phyloP scores from a whole-genome alignment of 2,329 filamentous ascomycete species.

The Colletotrichum aenigma region DNA sequence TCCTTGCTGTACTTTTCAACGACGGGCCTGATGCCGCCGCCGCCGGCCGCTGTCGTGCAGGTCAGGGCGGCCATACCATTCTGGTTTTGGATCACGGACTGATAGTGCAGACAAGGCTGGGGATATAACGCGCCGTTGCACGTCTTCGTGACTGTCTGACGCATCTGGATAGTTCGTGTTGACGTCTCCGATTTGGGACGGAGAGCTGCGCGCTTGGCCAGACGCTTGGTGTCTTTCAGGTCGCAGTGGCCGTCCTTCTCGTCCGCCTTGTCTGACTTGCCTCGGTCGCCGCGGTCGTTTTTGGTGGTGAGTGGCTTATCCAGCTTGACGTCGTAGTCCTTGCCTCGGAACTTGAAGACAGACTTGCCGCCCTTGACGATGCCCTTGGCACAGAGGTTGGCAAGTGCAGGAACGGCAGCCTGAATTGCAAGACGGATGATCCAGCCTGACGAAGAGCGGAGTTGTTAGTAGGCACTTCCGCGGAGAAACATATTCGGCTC shows the following conservation, averaged over 20 bases:
- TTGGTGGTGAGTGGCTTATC: background rate
- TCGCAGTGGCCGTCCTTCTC: slow-evolving; percentile 33
- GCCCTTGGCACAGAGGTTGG: slow-evolving; percentile 16
- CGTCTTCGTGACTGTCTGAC: background rate
- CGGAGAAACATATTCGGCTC: background rate
- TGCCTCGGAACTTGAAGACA: background rate
- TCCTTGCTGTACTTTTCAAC: background rate
- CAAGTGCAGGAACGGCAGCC: slow-evolving; percentile 32
- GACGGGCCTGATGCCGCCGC: background rate
- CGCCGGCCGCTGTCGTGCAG: background rate
- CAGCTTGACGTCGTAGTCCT: slow-evolving; percentile 1
- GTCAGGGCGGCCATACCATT: background rate
- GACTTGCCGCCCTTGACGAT: background rate
- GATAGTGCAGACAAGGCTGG: slow-evolving; percentile 2
- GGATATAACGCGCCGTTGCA: background rate
- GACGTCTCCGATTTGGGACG: background rate
- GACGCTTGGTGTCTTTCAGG: background rate
- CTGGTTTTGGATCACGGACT: background rate
- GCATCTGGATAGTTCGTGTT: background rate
- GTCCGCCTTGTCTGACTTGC: slow-evolving; percentile 31
- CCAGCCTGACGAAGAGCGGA: background rate
- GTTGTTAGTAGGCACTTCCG: background rate
- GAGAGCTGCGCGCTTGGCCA: background rate
- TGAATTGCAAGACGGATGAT: slow-evolving; percentile 11
- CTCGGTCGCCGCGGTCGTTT: background rate